Evolutionary conservation across 1,284 basidiomycete species (phyloP), one percentile per base, ranked within the genome.

Genomic region (Ustilago shanxiensis): DNA sequence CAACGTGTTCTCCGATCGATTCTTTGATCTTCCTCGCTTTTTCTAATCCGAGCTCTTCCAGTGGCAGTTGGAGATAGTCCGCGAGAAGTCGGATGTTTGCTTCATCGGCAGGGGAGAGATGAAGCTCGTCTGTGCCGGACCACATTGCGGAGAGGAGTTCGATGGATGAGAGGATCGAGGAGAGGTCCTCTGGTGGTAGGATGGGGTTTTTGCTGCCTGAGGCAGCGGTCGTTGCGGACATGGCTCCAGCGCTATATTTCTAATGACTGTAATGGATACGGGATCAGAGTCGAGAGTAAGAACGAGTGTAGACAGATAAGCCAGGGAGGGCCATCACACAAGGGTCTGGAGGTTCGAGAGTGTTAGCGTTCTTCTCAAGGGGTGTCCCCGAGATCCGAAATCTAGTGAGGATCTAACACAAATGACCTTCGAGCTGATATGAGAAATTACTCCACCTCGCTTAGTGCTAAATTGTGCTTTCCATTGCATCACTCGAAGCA

Each of bases 141-240:
- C 79, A 81, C 79, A 81, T 81, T 47, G 79, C 72, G 11, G 65
- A 56, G 16, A 81, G 55, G 20, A 81, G 55, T 50, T 81, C 73
- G 62, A 79, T 59, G 1, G 77, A 55, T 1, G 56, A 58, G 10
- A 79, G 45, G 13, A 47, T 55, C 18, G 49, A 22, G 14, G 47
- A 33, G 9, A 81, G 64, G 2, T 56, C 37, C 31, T 81, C 79
- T 11, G 79, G 79, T 11, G 72, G 47, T 4, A 77, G 45, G 3
- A 80, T 60, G 29, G 31, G 33, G 9, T 49, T 49, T 13, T 24
- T 26, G 47, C 47, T 49, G 13, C 28, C 18, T 14, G 65, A 44
- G 22, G 28, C 2, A 11, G 64, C 14, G n/a, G 11, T 39, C 0
- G 24, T 41, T n/a, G 39, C 16, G 11, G 47, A 14, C 47, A 52